A percentile compares a stretch with the other conserved stretches of the same genome.
These are phyloP conservation scores for Hypoxylon sp. DNA, from an alignment of 2,329 filamentous ascomycete genomes.

Conservation along the genomic window DNA sequence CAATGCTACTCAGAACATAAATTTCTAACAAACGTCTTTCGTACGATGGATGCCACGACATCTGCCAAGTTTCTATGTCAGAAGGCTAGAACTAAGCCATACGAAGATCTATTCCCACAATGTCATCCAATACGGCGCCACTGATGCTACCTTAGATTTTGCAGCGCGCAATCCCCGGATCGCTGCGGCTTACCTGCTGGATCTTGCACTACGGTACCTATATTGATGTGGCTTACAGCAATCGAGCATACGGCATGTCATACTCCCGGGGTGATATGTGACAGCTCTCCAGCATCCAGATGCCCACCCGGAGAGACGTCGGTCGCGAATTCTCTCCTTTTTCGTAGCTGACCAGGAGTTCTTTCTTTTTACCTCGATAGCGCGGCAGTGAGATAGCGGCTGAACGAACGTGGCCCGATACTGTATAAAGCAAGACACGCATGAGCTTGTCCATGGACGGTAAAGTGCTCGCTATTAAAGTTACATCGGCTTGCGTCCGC, in stretches of 20 bases:
- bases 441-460: background rate
- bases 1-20: background rate
- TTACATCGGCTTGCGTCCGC: background rate
- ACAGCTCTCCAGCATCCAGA: constrained; percentile 8
- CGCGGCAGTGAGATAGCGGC: background rate
- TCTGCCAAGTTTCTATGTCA: background rate
- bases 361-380: constrained; percentile 9
- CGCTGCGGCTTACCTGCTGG: constrained; percentile 11
- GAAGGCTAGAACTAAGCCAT: constrained; percentile 1
- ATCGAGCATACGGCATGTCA: constrained; percentile 1
- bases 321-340: too few relatives aligned
- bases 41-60: background rate
- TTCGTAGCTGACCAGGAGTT: background rate
- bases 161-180: background rate
- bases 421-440: background rate
- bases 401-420: constrained; percentile 1
- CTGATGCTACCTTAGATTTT: constrained; percentile 6
- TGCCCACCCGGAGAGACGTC: background rate
- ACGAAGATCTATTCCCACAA: constrained; percentile 13
- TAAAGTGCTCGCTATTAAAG: background rate
- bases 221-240: background rate
- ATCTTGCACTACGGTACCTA: constrained; percentile 8
- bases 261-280: constrained; percentile 21
- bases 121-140: constrained; percentile 3
- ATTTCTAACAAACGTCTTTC: background rate